A percentile compares a stretch with the other conserved stretches of the same genome.
These are phyloP conservation scores for Herpetomonas samuelpessoai DNA, from an alignment of 208 protist genomes.

Conservation along the genomic window DNA sequence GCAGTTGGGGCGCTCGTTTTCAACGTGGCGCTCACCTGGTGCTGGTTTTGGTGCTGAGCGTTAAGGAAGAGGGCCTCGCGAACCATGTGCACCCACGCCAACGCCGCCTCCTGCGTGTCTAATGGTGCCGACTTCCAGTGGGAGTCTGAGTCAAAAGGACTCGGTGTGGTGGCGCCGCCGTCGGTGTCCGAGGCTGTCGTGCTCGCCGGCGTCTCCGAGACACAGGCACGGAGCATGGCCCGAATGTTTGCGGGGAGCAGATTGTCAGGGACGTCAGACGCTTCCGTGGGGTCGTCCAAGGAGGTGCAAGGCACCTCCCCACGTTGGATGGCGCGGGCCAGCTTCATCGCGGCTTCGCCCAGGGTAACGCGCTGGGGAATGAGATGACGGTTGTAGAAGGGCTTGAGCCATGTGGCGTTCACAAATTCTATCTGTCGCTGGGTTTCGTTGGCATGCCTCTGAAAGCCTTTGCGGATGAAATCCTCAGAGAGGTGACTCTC, in stretches of 20 bases:
- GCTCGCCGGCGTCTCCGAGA: background rate
- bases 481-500: slow-evolving; percentile 1
- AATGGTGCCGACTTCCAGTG: background rate
- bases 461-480: background rate
- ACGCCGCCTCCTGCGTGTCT: background rate
- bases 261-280: background rate
- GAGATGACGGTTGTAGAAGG: slow-evolving; percentile 57
- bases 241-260: background rate
- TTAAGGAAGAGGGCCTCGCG: slow-evolving; percentile 9
- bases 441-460: slow-evolving; percentile 13
- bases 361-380: slow-evolving; percentile 53
- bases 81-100: slow-evolving; percentile 6
- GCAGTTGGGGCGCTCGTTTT: background rate
- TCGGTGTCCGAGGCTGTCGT: background rate
- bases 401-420: slow-evolving; percentile 51
- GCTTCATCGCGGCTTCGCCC: slow-evolving; percentile 23
- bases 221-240: background rate
- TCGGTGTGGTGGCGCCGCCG: background rate
- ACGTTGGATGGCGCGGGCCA: slow-evolving; percentile 23
- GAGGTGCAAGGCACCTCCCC: slow-evolving; percentile 15
- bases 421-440: slow-evolving; percentile 34
- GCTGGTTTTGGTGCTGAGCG: background rate
- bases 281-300: background rate
- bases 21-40: background rate
- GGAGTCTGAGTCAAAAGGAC: background rate